Conservation (phyloP, 2,329 filamentous ascomycete species). For the Myriangium duriaei region DNA sequence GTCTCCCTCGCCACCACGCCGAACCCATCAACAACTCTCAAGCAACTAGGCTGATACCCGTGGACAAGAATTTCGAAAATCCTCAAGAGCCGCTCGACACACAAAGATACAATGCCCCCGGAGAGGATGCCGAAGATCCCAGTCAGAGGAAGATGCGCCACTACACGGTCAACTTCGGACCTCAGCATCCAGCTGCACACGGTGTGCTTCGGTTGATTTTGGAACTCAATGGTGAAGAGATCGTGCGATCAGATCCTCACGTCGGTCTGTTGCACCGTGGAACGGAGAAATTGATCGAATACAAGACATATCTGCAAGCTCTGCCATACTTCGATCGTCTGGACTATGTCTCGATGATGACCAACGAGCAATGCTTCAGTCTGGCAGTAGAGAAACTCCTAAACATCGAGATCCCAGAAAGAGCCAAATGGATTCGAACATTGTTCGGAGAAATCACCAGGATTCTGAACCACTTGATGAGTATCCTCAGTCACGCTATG, state of each 20-base stretch:
- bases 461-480: constrained; percentile 95
- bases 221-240: constrained; percentile 95
- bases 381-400: constrained; percentile 95
- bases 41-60: constrained; percentile 52
- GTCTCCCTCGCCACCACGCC: constrained; percentile 50
- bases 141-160: constrained; percentile 81
- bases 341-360: constrained; percentile 99
- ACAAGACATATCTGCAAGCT: constrained; percentile 97
- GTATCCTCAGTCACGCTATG: constrained; percentile 93
- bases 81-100: constrained; percentile 35
- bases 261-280: constrained; percentile 92
- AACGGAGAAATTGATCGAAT: constrained; percentile 99
- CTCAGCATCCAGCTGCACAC: constrained; percentile 96
- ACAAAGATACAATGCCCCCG: constrained; percentile 30
- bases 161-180: constrained; percentile 99
- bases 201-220: constrained; percentile 95
- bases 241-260: constrained; percentile 90
- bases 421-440: constrained; percentile 94
- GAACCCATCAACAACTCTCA: constrained; percentile 36
- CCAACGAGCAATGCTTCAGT: constrained; percentile 95
- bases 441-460: constrained; percentile 92
- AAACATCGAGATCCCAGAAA: constrained; percentile 88
- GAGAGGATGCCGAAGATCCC: constrained; percentile 33
- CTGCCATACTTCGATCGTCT: constrained; percentile 97
- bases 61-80: constrained; percentile 50